Evolutionary conservation across 1,284 basidiomycete species (phyloP).

Genomic region (Fereydounia khargensis): DNA sequence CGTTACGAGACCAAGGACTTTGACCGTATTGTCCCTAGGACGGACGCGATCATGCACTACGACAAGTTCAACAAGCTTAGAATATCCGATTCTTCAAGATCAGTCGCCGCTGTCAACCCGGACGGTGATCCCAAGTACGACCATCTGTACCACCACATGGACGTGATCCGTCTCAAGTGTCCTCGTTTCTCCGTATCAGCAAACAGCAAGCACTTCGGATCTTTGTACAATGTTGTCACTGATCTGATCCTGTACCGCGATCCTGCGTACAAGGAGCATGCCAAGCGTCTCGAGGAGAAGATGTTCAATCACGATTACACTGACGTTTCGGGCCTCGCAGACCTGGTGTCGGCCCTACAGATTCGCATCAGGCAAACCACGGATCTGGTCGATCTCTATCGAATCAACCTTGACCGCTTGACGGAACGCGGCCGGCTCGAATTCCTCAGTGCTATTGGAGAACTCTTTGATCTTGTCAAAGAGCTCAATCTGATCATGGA

Average conservation of each 20-base stretch:
- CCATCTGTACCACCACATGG: slow-evolving; percentile 79
- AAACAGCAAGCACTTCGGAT: slow-evolving; percentile 78
- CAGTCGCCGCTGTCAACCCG: slow-evolving; percentile 53
- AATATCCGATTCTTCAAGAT: slow-evolving; percentile 70
- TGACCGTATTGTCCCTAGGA: slow-evolving; percentile 84
- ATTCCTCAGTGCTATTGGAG: slow-evolving; percentile 70
- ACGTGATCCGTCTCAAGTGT: slow-evolving; percentile 75
- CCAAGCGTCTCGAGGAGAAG: slow-evolving; percentile 66
- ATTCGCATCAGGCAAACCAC: slow-evolving; percentile 66
- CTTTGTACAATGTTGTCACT: slow-evolving; percentile 83
- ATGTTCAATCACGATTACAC: slow-evolving; percentile 88
- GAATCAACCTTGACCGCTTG: slow-evolving; percentile 57
- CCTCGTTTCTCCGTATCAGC: slow-evolving; percentile 78
- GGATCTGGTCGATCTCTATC: slow-evolving; percentile 48
- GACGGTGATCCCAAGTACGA: slow-evolving; percentile 59
- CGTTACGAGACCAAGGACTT: slow-evolving; percentile 33
- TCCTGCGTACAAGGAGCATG: slow-evolving; percentile 62
- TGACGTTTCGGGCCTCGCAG: slow-evolving; percentile 69
- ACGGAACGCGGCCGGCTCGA: slow-evolving; percentile 63
- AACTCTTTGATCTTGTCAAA: slow-evolving; percentile 72
- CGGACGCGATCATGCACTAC: slow-evolving; percentile 79
- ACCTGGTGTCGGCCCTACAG: slow-evolving; percentile 74
- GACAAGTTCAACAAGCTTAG: slow-evolving; percentile 79
- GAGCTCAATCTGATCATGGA: slow-evolving; percentile 85
- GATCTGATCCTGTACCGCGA: slow-evolving; percentile 81